phyloP scores from a whole-genome alignment of 2,329 filamentous ascomycete species.

The Pseudonectria buxi region DNA sequence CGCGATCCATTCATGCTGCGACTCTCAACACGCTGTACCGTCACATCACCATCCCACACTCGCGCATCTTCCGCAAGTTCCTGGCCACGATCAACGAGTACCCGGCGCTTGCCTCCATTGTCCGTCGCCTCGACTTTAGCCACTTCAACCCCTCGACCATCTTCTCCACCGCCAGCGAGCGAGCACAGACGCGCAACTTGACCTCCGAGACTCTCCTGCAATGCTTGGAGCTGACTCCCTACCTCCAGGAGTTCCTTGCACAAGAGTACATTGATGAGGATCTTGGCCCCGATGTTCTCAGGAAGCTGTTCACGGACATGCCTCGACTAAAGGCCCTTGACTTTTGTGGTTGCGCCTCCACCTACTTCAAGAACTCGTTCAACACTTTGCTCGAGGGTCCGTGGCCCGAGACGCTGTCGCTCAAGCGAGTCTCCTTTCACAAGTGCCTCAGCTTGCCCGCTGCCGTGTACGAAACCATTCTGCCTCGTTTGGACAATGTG shows the following conservation, averaged over 20 bases:
- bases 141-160: constrained; percentile 77
- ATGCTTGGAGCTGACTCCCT: constrained; percentile 65
- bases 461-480: constrained; percentile 58
- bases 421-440: constrained; percentile 68
- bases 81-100: constrained; percentile 61
- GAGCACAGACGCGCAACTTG: constrained; percentile 67
- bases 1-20: constrained; percentile 63
- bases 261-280: constrained; percentile 80
- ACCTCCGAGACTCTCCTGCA: constrained; percentile 65
- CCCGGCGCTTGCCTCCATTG: constrained; percentile 64
- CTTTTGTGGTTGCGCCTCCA: constrained; percentile 69
- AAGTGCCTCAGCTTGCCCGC: constrained; percentile 68
- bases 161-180: constrained; percentile 68
- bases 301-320: constrained; percentile 63
- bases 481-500: constrained; percentile 62
- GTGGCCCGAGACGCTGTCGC: constrained; percentile 48
- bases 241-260: constrained; percentile 69
- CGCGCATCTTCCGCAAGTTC: constrained; percentile 76
- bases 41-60: constrained; percentile 77
- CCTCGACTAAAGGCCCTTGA: constrained; percentile 62
- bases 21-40: constrained; percentile 71
- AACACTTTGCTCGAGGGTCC: constrained; percentile 44
- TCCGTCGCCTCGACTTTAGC: constrained; percentile 75
- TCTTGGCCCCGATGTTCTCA: constrained; percentile 58
- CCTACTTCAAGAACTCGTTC: constrained; percentile 61